Percentiles rank a stretch among this genome's conserved stretches.
These are phyloP conservation scores for Clitopilus hobsonii DNA, from an alignment of 768 basidiomycete genomes.

Conservation along the genomic window DNA sequence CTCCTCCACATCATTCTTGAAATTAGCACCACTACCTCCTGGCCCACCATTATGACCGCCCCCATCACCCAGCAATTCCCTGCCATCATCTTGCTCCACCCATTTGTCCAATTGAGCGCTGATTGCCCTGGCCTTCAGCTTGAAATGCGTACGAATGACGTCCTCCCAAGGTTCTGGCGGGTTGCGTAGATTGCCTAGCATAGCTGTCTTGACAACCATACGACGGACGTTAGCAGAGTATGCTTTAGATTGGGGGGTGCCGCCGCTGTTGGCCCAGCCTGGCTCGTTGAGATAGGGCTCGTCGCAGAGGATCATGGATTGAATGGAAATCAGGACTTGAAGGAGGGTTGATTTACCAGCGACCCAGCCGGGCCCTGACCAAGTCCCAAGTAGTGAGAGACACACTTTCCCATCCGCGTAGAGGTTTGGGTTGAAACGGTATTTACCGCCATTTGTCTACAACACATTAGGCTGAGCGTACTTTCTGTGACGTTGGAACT, in stretches of 20 bases:
- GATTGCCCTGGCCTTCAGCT: slow-evolving; percentile 74
- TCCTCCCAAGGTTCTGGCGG: slow-evolving; percentile 85
- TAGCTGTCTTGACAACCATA: slow-evolving; percentile 89
- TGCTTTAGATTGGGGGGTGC: slow-evolving; percentile 69
- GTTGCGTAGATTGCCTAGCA: slow-evolving; percentile 78
- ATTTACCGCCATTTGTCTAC: slow-evolving; percentile 85
- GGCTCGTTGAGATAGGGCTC: slow-evolving; percentile 94
- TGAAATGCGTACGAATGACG: slow-evolving; percentile 87
- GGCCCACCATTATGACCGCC: slow-evolving; percentile 28
- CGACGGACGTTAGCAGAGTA: slow-evolving; percentile 91
- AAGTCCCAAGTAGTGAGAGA: slow-evolving; percentile 85
- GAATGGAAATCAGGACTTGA: slow-evolving; percentile 92
- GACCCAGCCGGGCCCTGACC: slow-evolving; percentile 93
- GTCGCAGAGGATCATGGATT: slow-evolving; percentile 94
- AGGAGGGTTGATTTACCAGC: slow-evolving; percentile 85
- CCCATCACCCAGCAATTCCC: slow-evolving; percentile 50
- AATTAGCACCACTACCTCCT: slow-evolving; percentile 34
- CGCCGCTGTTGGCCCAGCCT: slow-evolving; percentile 72
- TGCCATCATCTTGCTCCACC: slow-evolving; percentile 74
- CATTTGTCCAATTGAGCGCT: slow-evolving; percentile 73
- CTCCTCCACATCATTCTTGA: slow-evolving; percentile 69
- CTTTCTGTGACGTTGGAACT: slow-evolving; percentile 12
- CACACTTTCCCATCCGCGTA: slow-evolving; percentile 98
- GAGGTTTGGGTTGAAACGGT: slow-evolving; percentile 90
- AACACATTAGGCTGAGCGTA: too few species aligned